Conservation (phyloP, 805 yeast genomes). For the Saturnispora hagleri region DNA sequence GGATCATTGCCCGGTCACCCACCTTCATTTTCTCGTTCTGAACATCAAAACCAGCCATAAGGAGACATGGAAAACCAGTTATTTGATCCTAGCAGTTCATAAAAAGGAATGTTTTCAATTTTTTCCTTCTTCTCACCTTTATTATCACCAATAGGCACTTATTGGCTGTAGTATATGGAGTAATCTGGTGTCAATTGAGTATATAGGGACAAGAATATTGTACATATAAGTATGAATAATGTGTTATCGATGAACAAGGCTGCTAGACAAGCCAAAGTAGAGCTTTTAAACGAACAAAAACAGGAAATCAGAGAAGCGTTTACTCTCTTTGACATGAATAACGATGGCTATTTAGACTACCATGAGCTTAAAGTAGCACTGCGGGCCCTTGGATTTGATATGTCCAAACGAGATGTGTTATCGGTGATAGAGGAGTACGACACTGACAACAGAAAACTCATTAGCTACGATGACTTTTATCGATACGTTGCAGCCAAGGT, state of each 20-base stretch:
- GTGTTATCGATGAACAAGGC: slow-evolving; percentile 15
- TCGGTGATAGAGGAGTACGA: slow-evolving; percentile 75
- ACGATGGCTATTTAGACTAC: slow-evolving; percentile 82
- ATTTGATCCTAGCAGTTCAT: background rate
- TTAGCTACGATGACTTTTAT: slow-evolving; percentile 75
- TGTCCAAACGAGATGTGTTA: slow-evolving; percentile 64
- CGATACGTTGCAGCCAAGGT: slow-evolving; percentile 74
- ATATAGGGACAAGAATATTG: background rate
- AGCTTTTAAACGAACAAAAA: slow-evolving; percentile 75
- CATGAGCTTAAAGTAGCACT: slow-evolving; percentile 92
- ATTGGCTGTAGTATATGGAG: background rate
- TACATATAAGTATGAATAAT: slow-evolving; percentile 4
- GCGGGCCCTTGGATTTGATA: slow-evolving; percentile 86
- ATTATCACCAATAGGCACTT: background rate
- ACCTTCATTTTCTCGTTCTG: background rate
- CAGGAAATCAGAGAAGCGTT: slow-evolving; percentile 92
- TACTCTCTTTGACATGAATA: slow-evolving; percentile 82
- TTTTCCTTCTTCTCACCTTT: background rate
- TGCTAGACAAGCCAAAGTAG: slow-evolving; percentile 41
- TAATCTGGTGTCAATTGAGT: background rate
- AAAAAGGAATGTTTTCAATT: background rate
- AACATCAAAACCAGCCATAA: background rate
- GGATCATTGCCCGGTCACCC: background rate
- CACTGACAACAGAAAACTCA: slow-evolving; percentile 60
- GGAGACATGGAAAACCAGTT: background rate